These are phyloP conservation scores for Penicillium rolfsii DNA, from an alignment of 2,329 filamentous ascomycete species.

Conservation along the genomic window DNA sequence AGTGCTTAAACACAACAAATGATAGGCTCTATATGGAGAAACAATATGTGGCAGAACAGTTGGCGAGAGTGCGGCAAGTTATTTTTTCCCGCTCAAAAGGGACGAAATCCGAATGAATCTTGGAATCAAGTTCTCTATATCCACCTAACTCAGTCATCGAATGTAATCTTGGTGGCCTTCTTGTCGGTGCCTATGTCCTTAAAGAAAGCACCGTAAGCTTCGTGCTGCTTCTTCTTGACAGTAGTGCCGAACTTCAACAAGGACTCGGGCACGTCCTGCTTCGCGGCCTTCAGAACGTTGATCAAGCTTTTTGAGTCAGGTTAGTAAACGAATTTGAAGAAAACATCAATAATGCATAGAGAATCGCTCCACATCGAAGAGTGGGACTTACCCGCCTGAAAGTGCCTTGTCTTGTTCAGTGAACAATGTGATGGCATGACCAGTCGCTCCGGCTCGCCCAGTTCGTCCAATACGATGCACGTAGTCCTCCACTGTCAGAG, in stretches of 20 bases:
- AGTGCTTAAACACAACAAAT: slow-evolving; percentile 26
- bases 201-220: slow-evolving; percentile 93
- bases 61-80: slow-evolving; percentile 26
- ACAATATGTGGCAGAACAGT: slow-evolving; percentile 35
- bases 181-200: slow-evolving; percentile 85
- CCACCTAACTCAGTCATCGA: slow-evolving; percentile 60
- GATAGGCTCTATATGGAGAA: slow-evolving; percentile 43
- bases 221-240: slow-evolving; percentile 98
- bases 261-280: slow-evolving; percentile 86
- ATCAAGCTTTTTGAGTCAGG: slow-evolving; percentile 65
- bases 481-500: slow-evolving; percentile 93
- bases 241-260: slow-evolving; percentile 95
- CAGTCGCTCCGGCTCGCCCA: slow-evolving; percentile 86
- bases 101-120: slow-evolving; percentile 28
- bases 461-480: slow-evolving; percentile 96
- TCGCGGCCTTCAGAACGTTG: slow-evolving; percentile 92
- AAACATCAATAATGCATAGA: background rate
- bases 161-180: slow-evolving; percentile 88
- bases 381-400: slow-evolving; percentile 74
- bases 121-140: slow-evolving; percentile 1
- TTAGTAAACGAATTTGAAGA: slow-evolving; percentile 19
- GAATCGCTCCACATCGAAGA: slow-evolving; percentile 33
- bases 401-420: slow-evolving; percentile 92
- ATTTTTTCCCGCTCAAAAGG: slow-evolving; percentile 22
- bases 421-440: slow-evolving; percentile 89